Evolutionary conservation across 768 basidiomycete species (phyloP).

Genomic region (Xerocomellus chrysenteron): DNA sequence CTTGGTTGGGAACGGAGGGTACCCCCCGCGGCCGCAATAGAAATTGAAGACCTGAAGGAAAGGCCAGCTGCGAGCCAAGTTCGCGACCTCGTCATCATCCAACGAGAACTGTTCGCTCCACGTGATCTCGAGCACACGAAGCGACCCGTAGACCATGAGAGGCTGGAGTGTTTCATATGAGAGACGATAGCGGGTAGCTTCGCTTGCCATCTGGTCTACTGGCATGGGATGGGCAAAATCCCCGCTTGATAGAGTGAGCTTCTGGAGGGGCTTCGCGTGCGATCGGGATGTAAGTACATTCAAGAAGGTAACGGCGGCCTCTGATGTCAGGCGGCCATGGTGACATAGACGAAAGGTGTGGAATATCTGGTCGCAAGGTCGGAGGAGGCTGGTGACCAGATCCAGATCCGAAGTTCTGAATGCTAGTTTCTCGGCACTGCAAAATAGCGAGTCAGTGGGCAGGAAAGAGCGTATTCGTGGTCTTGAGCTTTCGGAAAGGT

Average conservation of each 20-base stretch:
- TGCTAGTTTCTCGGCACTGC: background rate
- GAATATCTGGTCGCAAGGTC: constrained; percentile 5
- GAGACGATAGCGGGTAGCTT: constrained; percentile 1
- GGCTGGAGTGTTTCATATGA: constrained; percentile 6
- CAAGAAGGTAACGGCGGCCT: background rate
- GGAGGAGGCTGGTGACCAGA: constrained; percentile 8
- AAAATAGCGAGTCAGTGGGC: background rate
- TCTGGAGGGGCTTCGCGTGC: background rate
- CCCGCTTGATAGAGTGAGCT: background rate
- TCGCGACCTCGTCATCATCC: constrained; percentile 3
- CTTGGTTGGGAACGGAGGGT: constrained; percentile 5
- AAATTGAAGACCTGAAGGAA: background rate
- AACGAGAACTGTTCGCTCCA: constrained; percentile 15
- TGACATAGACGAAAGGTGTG: constrained; percentile 1
- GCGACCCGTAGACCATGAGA: background rate
- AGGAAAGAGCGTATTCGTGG: background rate
- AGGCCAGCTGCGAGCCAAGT: constrained; percentile 10
- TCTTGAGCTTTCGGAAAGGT: background rate
- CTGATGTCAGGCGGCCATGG: background rate
- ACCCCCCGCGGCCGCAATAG: constrained; percentile 1
- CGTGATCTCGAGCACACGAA: constrained; percentile 3
- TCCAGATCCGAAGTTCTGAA: constrained; percentile 3
- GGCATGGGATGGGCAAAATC: background rate
- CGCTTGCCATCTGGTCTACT: background rate
- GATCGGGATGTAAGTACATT: constrained; percentile 2